Evolutionary conservation across 1,139 yeast species (phyloP), one percentile per base, ranked within the genome.

Genomic region (Saccharomyces hybrid): DNA sequence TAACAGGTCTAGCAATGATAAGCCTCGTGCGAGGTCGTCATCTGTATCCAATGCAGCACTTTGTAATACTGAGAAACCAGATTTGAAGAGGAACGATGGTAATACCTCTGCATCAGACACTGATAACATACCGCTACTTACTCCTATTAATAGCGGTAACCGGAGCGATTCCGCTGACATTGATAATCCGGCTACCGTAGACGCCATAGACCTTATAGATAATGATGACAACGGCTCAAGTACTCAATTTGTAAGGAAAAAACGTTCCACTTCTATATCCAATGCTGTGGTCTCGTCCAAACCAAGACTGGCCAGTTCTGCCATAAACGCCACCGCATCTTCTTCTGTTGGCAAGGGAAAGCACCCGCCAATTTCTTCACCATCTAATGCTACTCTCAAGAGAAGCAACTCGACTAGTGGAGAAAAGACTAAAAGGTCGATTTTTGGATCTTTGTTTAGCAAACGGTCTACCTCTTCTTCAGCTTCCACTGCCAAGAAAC

Each of bases 381-480:
- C 56, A 8, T 55, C 50, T 8, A 28, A 14, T 14, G 50, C 38
- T 16, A 20, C 56, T 16, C 30, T 59, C 47, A 58, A 57, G 42
- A 55, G 59, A 48, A 52, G 55, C 20, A 55, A 47, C n/a, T 56
- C 62, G 14, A 28, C 54, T 7, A 54, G 54, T 25, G 61, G 46
- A 2, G 28, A 59, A 20, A 54, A 58, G 38, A 52, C 59, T 4
- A 65, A 63, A 49, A 59, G 56, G 50, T 62, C 67, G 4, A 26
- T 65, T 16, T 63, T 65, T 46, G 63, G 66, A 8, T 61, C 67
- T 1, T 23, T 65, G 23, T 65, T 65, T 48, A 63, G 66, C 27
- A 64, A 59, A 52, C 59, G 54, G 53, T 42, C 51, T 23, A 48
- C 61, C 26, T 32, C 50, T 11, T 49, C 55, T 16, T 8, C 52